phyloP scores from a whole-genome alignment of 345 rosid species.

The Eucalyptus curtisii region DNA sequence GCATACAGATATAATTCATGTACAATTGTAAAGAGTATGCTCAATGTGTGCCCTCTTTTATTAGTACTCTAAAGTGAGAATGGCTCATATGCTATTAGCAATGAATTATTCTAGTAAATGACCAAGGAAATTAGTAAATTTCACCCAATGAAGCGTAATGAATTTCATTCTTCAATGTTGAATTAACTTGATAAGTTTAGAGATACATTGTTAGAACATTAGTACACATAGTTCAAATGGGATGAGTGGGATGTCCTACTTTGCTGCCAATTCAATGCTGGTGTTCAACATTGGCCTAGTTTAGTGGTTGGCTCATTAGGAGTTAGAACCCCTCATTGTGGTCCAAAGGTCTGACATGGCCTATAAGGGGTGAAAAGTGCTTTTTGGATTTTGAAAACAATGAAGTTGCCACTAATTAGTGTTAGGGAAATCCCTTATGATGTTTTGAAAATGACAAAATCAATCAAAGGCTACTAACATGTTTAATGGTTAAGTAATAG shows the following conservation, averaged over 20 bases:
- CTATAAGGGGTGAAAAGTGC: not conserved
- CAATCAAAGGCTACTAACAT: no score
- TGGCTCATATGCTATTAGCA: not conserved
- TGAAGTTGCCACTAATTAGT: not conserved
- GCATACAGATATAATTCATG: fast-evolving
- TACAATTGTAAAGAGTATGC: fast-evolving
- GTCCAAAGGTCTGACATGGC: not conserved
- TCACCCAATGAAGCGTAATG: not conserved
- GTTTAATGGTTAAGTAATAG: no score
- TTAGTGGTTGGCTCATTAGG: fast-evolving
- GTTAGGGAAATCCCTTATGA: no score
- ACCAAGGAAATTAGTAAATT: not conserved
- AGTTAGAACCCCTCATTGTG: not conserved
- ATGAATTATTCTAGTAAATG: not conserved
- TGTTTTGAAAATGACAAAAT: no score
- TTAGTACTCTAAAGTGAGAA: not conserved
- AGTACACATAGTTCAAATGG: not conserved
- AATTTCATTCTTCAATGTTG: no score
- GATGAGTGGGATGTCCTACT: not conserved
- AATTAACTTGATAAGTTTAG: not conserved
- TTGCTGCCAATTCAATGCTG: fast-evolving
- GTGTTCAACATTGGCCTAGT: fast-evolving
- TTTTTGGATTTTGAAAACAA: not conserved
- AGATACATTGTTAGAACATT: not conserved
- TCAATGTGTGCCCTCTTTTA: not conserved